Evolutionary conservation across 2,329 filamentous ascomycete genomes (phyloP).

Genomic region (Knufia petricola): DNA sequence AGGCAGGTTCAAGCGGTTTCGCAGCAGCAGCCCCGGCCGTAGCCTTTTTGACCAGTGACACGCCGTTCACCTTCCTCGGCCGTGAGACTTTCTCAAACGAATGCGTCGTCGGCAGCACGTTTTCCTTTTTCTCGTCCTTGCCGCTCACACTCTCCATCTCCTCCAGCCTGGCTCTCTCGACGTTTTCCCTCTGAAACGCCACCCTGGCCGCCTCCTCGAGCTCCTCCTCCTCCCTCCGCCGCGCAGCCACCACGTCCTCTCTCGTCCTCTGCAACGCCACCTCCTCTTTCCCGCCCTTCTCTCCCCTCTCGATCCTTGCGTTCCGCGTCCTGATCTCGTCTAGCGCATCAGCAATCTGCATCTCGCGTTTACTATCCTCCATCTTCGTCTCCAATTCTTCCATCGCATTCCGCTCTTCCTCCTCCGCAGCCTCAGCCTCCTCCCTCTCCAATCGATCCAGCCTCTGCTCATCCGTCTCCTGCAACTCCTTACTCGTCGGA

Average conservation of each 20-base stretch:
- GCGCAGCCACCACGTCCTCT: conserved; percentile 48
- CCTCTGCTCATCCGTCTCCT: conserved; percentile 80
- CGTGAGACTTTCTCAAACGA: conserved; percentile 70
- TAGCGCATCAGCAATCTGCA: conserved; percentile 90
- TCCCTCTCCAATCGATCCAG: conserved; percentile 75
- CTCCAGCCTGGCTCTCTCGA: conserved; percentile 43
- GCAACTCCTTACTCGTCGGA: conserved; percentile 43
- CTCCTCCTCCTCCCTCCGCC: conserved; percentile 62
- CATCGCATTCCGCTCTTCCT: conserved; percentile 82
- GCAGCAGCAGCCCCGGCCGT: conserved; percentile 9
- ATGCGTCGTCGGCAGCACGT: conserved; percentile 36
- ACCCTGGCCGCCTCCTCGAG: conserved; percentile 70
- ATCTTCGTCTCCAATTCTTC: conserved; percentile 90
- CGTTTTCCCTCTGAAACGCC: conserved; percentile 61
- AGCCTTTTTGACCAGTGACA: conserved; percentile 72
- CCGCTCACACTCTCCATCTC: conserved; percentile 41
- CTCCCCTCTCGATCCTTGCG: conserved; percentile 70
- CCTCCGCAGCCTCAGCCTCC: conserved; percentile 52
- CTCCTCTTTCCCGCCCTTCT: conserved; percentile 53
- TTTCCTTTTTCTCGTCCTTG: conserved; percentile 28
- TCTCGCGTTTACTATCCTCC: conserved; percentile 82
- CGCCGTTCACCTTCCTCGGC: conserved; percentile 74
- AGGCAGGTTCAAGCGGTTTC: conserved; percentile 1
- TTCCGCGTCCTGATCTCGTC: conserved; percentile 92
- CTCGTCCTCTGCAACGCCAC: conserved; percentile 47